Conservation (phyloP, 1,284 basidiomycete genomes). For the Irpex sp. region DNA sequence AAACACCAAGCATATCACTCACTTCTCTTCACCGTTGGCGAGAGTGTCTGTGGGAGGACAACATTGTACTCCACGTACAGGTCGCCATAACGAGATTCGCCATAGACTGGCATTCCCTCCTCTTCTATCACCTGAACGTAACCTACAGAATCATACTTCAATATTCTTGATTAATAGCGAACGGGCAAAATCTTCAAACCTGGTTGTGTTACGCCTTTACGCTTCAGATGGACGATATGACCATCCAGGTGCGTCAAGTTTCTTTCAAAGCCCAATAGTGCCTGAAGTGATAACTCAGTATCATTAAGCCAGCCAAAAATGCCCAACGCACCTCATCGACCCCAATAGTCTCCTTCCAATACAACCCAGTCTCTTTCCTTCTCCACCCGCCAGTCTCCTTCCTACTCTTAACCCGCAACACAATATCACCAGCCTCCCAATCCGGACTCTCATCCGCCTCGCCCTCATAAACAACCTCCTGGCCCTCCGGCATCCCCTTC, state of each 20-base stretch:
- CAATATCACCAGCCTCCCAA: conserved; percentile 87
- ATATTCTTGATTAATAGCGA: neutral
- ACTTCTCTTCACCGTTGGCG: conserved; percentile 67
- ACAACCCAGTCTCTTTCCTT: conserved; percentile 84
- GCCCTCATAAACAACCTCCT: conserved; percentile 88
- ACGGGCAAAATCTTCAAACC: conserved; percentile 37
- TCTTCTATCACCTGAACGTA: conserved; percentile 83
- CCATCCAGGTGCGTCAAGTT: conserved; percentile 91
- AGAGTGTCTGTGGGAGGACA: conserved; percentile 74
- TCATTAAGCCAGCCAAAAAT: neutral
- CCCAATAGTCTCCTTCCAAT: conserved; percentile 87
- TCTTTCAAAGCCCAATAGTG: conserved; percentile 76
- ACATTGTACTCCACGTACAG: conserved; percentile 91
- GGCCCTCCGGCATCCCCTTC: conserved; percentile 88
- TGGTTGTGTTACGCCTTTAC: conserved; percentile 86
- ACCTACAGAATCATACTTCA: conserved; percentile 30
- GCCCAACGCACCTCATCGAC: conserved; percentile 72
- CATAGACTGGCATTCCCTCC: conserved; percentile 86
- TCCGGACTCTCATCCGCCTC: conserved; percentile 93
- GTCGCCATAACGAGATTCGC: conserved; percentile 59
- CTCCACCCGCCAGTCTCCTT: conserved; percentile 77
- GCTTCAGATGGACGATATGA: conserved; percentile 67
- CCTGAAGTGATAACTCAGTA: conserved; percentile 38
- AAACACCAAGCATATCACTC: conserved; percentile 18
- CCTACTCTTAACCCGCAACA: conserved; percentile 77